Evolutionary conservation across 129 eudicot genomes (phyloP), one percentile per base, ranked within the genome.

Genomic region (Chrysanthemum seticuspe): DNA sequence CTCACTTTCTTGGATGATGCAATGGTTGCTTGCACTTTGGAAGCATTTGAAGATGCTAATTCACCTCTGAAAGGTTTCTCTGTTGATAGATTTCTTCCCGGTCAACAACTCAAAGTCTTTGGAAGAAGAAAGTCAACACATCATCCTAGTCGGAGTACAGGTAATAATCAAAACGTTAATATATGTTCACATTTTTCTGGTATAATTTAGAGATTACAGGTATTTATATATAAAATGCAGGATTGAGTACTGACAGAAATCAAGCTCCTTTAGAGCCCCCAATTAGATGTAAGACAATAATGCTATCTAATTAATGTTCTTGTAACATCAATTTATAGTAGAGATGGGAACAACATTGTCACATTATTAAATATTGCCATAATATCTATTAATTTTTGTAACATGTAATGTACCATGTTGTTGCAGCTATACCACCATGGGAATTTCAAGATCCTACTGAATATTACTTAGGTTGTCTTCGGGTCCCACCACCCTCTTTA

Each of bases 371-470:
- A 10, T 18, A 31, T 15, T 48, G 67, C 25, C 10, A 25, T 76
- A 44, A 72, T 6, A 9, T 58, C 51, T 3, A 36, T 68, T 31
- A 11, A 52, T 5, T 57, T 36, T 14, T 68, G 14, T 56, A 54
- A 53, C 50, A 14, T 31, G 9, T 23, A 36, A 16, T 55, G 67
- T 59, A 4, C 1, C 36, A 4, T 64, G 10, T 6, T 31, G 25
- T 2, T 75, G 86, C 90, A 88, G 90, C 87, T 60, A 36, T 74
- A 25, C 70, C 83, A 54, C 74, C 84, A 40, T 80, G 78, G 87
- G 96, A 90, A 16, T 87, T 80, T 73, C 88, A 86, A 81, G 96
- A 90, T 65, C 94, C 96, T 5, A 85, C 89, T 0, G 94, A 90
- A 6, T 83, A 90, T 72, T 87, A 90, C 60, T 52, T 90, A 58